Percentiles rank a stretch among this genome's conserved stretches.
Conservation (phyloP, 257 asterid species). For the Linderniella brevidens region DNA sequence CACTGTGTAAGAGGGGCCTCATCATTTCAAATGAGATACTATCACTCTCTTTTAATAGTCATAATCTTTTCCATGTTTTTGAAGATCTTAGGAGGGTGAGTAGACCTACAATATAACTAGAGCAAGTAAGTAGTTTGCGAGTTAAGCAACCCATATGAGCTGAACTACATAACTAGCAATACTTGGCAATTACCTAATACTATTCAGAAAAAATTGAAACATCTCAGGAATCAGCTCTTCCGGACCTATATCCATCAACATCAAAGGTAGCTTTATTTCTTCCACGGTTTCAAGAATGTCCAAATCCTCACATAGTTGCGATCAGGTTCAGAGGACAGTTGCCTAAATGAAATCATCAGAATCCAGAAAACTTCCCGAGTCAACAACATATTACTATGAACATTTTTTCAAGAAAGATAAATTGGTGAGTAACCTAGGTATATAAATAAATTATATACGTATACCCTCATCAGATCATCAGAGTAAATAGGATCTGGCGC, state of each 20-base stretch:
- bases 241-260: slow-evolving; percentile 28
- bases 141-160: neutral
- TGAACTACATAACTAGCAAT: neutral
- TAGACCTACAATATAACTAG: slow-evolving; percentile 18
- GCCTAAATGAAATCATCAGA: slow-evolving; percentile 24
- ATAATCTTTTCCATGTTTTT: slow-evolving; percentile 31
- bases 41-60: slow-evolving; percentile 36
- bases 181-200: slow-evolving; percentile 23
- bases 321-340: slow-evolving; percentile 19
- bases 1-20: slow-evolving; percentile 34
- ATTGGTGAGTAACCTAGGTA: neutral
- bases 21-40: slow-evolving; percentile 34
- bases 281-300: slow-evolving; percentile 31
- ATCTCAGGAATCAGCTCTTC: slow-evolving; percentile 22
- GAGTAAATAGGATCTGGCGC: slow-evolving; percentile 32
- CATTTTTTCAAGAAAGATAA: neutral
- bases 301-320: slow-evolving; percentile 16
- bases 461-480: slow-evolving; percentile 28
- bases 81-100: slow-evolving; percentile 24
- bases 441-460: slow-evolving; percentile 2
- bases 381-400: slow-evolving; percentile 7
- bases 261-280: slow-evolving; percentile 21
- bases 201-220: slow-evolving; percentile 27
- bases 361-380: slow-evolving; percentile 26
- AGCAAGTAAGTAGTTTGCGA: neutral